Evolutionary conservation across 225 moss, liverwort and hornwort species (phyloP).

Genomic region (Lunularia cruciata): DNA sequence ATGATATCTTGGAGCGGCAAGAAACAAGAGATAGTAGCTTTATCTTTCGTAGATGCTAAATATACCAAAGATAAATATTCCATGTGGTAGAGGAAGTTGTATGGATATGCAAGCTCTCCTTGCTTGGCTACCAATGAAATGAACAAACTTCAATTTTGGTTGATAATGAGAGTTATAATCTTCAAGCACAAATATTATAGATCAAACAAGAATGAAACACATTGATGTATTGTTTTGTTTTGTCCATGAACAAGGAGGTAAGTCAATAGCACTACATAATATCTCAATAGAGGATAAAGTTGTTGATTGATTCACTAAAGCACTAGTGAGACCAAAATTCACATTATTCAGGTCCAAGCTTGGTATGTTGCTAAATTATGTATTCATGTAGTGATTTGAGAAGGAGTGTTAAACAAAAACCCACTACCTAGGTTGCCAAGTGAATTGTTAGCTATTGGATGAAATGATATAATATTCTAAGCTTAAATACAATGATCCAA

Average conservation of each 20-base stretch:
- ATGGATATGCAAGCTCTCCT: neutral
- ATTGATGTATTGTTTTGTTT: neutral
- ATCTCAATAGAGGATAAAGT: neutral
- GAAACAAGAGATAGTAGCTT: too few relatives aligned
- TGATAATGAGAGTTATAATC: neutral
- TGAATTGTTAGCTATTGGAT: too few relatives aligned
- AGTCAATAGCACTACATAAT: neutral
- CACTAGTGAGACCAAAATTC: neutral
- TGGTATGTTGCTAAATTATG: neutral
- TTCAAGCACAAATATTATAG: neutral
- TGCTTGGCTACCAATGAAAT: neutral
- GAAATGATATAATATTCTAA: too few relatives aligned
- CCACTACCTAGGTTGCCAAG: too few relatives aligned
- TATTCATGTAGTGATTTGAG: neutral
- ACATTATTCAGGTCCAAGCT: neutral
- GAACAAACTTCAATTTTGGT: neutral
- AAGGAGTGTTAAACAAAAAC: neutral
- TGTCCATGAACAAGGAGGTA: neutral
- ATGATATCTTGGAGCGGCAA: too few relatives aligned
- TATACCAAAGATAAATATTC: too few relatives aligned
- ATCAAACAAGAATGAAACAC: neutral
- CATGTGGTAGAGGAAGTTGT: neutral
- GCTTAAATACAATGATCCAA: too few relatives aligned
- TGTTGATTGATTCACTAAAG: neutral
- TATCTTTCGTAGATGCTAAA: too few relatives aligned